Base-by-base conservation (phyloP, 768 basidiomycete species). In the Flagelloscypha sp. region DNA sequence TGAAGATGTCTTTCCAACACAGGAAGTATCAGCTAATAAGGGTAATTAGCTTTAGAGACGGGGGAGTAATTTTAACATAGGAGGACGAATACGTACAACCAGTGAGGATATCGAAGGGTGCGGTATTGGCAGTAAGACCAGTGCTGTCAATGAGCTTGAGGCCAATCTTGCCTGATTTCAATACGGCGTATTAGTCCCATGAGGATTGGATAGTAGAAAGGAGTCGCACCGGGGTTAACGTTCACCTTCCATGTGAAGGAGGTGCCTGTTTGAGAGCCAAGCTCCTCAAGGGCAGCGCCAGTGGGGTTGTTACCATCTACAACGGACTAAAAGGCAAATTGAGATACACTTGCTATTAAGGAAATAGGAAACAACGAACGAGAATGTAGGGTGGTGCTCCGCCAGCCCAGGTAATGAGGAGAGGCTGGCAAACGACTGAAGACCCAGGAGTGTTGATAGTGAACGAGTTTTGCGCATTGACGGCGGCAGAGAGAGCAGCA, bases 301-400 rank as follows among this genome's bases (percentile, higher is more conserved):
- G 21, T 36, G 31, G 78, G 71, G 13, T 67, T 45, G 18, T 46
- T 45, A 27, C 76, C 79, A 33, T 71, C 65, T 40, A 68, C 61
- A 38, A 87, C 51, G 48, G 40, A 23, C 5, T 29, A 33, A 17
- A 19, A n/a, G 17, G 17, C 6, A 18, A 23, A 24, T 13, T 3
- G 31, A 28, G 8, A 67, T 79, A 35, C 55, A 84, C 83, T 66
- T 83, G 45, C 48, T 60, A 72, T 66, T 68, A 84, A 22, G 82
- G 79, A 23, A 57, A 80, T 84, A 37, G 6, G 17, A 20, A 20
- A 24, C 16, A 19, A 24, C 35, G 34, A 34, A 33, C 13, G 23
- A 3, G 27, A 48, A n/a, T 41, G 55, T 23, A 37, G 36, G 7
- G 28, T 22, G 30, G 13, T 7, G 42, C 48, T 55, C 82, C 81